These are phyloP conservation scores for Suhomyces prunicola DNA, from an alignment of 805 yeast species.

Conservation along the genomic window DNA sequence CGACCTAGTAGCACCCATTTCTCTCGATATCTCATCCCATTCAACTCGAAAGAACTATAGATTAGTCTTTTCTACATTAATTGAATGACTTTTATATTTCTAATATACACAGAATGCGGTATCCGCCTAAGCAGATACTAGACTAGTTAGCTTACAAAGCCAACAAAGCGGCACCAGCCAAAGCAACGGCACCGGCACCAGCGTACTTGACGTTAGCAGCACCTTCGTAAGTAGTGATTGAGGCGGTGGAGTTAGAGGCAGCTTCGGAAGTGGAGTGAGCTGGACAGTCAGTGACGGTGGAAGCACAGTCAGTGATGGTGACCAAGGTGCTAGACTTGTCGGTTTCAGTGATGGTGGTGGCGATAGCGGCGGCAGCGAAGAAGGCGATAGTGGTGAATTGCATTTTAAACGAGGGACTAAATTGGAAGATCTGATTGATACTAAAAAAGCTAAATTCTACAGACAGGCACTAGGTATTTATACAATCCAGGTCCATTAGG, in stretches of 20 bases:
- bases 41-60: no score
- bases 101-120: constrained; percentile 5
- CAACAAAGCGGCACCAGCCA: constrained; percentile 49
- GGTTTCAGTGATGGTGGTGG: constrained; percentile 37
- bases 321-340: constrained; percentile 37
- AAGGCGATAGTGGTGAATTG: constrained; percentile 41
- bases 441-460: not conserved
- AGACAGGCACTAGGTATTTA: not conserved
- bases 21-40: no score
- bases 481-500: not conserved
- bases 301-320: constrained; percentile 47
- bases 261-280: constrained; percentile 17
- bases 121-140: not conserved
- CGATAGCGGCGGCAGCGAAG: constrained; percentile 29
- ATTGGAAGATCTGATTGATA: constrained; percentile 9
- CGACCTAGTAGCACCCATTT: no score
- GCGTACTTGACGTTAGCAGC: constrained; percentile 29
- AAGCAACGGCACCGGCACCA: constrained; percentile 47
- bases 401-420: constrained; percentile 23
- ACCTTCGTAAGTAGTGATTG: constrained; percentile 35
- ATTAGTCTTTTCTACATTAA: no score
- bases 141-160: constrained; percentile 12
- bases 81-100: constrained; percentile 1
- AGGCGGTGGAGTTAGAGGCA: constrained; percentile 23
- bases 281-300: constrained; percentile 50